Base-by-base conservation (phyloP, 1,284 basidiomycete species). In the Rhodotorula sp. region DNA sequence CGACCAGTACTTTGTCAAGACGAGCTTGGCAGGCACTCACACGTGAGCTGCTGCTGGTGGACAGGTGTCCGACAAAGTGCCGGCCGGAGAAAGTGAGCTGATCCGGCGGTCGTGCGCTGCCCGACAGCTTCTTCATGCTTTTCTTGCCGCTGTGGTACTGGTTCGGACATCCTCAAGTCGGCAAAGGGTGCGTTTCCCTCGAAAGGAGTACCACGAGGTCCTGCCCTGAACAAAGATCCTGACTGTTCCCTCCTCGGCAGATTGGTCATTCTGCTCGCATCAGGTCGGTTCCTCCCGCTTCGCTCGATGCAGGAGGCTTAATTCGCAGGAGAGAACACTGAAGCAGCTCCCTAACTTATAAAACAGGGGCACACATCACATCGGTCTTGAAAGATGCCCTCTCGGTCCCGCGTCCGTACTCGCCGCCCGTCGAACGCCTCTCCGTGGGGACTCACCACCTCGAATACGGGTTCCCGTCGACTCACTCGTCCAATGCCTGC, bases 381-480 rank as follows among this genome's bases (percentile, higher is more conserved):
- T 71, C 67, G 2, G 62, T 68, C n/a, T n/a, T 75, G 1, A 74
- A 80, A 77, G 95, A 99, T 78, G 84, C 94, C 10, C 86, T 92
- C 56, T 98, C 95, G 81, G 88, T 93, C 0, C 95, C 95, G 18
- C 84, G 95, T 47, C 95, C 95, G 0, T 94, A 89, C 79, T 87
- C 90, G 10, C 95, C 95, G 2, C 95, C 95, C 0, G 90, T 97
- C 10, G 89, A 89, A 12, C 87, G 95, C 52, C 84, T 98, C 5
- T 79, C 80, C 5, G 80, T 84, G 38, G 81, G 82, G 26, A 81
- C 80, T 4, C 82, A 83, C 66, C 77, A 75, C 3, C 73, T 81
- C 5, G 91, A 93, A 82, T 94, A 93, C 79, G 95, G 95, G 23
- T 97, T 98, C 79, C 95, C 94, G 0, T 97, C 94, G 0, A 97